Percentiles rank a stretch among this genome's conserved stretches.
Conservation (phyloP, 257 asterid genomes). For the Marsdenia floribunda region DNA sequence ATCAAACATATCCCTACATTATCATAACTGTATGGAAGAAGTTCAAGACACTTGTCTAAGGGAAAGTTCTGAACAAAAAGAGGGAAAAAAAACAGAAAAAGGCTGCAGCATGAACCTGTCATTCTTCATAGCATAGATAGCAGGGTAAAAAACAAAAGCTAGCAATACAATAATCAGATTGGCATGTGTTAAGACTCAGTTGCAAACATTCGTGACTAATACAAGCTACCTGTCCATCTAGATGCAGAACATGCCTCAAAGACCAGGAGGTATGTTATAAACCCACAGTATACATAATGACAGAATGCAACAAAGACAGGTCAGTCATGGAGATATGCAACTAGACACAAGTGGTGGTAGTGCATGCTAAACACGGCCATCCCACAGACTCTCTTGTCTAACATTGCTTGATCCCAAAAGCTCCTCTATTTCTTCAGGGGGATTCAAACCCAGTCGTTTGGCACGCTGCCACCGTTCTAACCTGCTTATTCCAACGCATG, state of each 20-base stretch:
- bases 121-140: neutral
- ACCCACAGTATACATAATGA: neutral
- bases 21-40: neutral
- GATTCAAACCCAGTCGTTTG: constrained; percentile 46
- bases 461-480: constrained; percentile 79
- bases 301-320: neutral
- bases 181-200: neutral
- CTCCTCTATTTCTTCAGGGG: constrained; percentile 45
- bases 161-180: neutral
- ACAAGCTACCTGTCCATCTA: neutral
- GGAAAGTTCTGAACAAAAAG: neutral
- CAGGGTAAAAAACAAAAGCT: neutral
- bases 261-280: neutral
- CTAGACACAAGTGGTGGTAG: too few species aligned
- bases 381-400: constrained; percentile 57
- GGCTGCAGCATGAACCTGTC: neutral
- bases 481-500: constrained; percentile 74
- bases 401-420: constrained; percentile 38
- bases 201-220: too few species aligned
- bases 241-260: neutral
- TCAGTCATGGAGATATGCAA: neutral
- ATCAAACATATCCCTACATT: too few species aligned
- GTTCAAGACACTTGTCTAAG: neutral
- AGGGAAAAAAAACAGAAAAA: too few species aligned
- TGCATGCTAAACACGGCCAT: constrained; percentile 48